phyloP scores from a whole-genome alignment of 768 basidiomycete species.

The Russula lepida region DNA sequence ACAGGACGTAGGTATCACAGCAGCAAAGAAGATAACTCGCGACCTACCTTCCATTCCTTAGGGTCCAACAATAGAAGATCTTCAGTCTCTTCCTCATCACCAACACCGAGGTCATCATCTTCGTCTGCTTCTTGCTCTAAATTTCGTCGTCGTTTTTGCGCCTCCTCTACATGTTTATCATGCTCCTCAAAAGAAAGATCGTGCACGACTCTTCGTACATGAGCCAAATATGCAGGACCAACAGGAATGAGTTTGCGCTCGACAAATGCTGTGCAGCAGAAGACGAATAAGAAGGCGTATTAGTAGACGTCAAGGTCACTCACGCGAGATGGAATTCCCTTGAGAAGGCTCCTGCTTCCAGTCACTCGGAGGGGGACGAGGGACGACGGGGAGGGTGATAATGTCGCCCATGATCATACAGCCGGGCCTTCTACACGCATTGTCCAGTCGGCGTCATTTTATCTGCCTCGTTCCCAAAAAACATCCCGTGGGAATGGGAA shows the following conservation, averaged over 20 bases:
- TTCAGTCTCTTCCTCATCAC: slow-evolving; percentile 76
- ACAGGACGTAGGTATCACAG: background rate
- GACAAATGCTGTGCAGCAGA: slow-evolving; percentile 30
- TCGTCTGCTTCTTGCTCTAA: slow-evolving; percentile 41
- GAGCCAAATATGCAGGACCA: slow-evolving; percentile 80
- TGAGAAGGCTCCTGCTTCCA: slow-evolving; percentile 37
- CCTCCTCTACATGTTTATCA: slow-evolving; percentile 56
- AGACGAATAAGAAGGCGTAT: background rate
- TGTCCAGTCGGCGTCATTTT: background rate
- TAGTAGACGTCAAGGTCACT: slow-evolving; percentile 17
- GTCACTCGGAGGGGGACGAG: slow-evolving; percentile 36
- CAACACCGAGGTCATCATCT: slow-evolving; percentile 87
- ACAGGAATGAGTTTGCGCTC: slow-evolving; percentile 63
- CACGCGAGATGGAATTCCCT: slow-evolving; percentile 30
- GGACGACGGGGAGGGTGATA: slow-evolving; percentile 33
- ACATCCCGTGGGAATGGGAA: slow-evolving; percentile 12
- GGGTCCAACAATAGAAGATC: slow-evolving; percentile 75
- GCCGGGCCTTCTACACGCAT: slow-evolving; percentile 1
- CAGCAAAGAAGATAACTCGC: background rate
- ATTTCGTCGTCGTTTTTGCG: slow-evolving; percentile 42
- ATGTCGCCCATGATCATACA: slow-evolving; percentile 18
- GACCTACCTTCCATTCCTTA: slow-evolving; percentile 91
- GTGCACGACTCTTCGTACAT: slow-evolving; percentile 66
- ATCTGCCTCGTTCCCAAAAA: slow-evolving; percentile 7
- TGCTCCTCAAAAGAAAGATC: slow-evolving; percentile 76